Conservation (phyloP, 441 rosid species). For the Aquilaria agallochum region DNA sequence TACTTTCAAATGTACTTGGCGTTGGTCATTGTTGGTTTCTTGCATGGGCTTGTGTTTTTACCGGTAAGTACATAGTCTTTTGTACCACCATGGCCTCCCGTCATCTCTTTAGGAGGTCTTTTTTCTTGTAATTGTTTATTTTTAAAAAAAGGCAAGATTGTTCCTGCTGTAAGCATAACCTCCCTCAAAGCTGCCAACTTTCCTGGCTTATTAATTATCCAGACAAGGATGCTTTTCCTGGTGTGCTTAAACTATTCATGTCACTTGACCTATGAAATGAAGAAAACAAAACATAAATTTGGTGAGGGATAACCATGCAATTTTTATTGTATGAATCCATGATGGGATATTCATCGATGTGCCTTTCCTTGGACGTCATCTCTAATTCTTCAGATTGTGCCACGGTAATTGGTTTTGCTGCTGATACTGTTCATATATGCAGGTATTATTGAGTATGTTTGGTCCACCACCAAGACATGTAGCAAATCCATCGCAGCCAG, state of each 20-base stretch:
- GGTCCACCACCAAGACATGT: constrained; percentile 63
- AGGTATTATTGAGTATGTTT: constrained; percentile 77
- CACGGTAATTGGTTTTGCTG: too few relatives aligned
- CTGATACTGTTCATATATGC: constrained; percentile 17
- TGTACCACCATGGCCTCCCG: constrained; percentile 2
- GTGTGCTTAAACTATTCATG: constrained; percentile 4
- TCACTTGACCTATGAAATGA: constrained; percentile 5
- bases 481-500: constrained; percentile 17
- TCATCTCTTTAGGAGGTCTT: background rate
- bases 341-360: too few relatives aligned
- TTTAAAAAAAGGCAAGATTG: too few relatives aligned
- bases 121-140: too few relatives aligned
- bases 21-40: constrained; percentile 62
- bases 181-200: background rate
- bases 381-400: too few relatives aligned
- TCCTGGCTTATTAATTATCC: too few relatives aligned
- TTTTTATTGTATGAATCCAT: too few relatives aligned
- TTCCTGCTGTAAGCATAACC: too few relatives aligned
- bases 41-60: constrained; percentile 72
- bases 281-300: too few relatives aligned
- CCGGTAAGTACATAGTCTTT: constrained; percentile 47
- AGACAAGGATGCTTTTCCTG: background rate
- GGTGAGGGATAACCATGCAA: too few relatives aligned
- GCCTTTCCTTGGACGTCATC: too few relatives aligned
- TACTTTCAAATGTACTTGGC: constrained; percentile 79